These are phyloP conservation scores for Narthecium ossifragum DNA, from an alignment of 106 monocot species.

Conservation along the genomic window DNA sequence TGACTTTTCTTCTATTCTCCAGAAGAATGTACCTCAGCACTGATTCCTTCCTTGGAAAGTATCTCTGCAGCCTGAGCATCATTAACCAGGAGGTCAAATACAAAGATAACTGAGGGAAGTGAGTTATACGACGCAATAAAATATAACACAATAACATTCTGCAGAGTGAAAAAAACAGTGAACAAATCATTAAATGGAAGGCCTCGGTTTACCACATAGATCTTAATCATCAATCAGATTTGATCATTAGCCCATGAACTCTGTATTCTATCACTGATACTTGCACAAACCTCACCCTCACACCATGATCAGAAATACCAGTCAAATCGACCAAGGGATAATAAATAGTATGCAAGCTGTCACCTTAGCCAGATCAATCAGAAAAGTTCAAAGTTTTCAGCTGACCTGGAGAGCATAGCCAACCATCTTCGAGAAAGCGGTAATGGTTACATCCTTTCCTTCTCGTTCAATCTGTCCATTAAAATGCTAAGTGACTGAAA, in stretches of 20 bases:
- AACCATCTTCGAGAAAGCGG: constrained; percentile 95
- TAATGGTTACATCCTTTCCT: constrained; percentile 89
- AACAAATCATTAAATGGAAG: too few relatives aligned
- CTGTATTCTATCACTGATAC: too few relatives aligned
- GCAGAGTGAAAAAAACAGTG: too few relatives aligned
- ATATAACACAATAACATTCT: too few relatives aligned
- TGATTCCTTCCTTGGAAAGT: constrained; percentile 71
- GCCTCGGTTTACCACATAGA: too few relatives aligned
- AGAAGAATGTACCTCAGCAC: constrained; percentile 53
- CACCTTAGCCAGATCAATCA: neutral
- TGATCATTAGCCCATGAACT: too few relatives aligned
- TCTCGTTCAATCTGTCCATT: constrained; percentile 71
- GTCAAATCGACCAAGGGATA: neutral
- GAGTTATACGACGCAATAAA: too few relatives aligned
- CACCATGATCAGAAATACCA: too few relatives aligned
- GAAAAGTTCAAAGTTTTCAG: neutral
- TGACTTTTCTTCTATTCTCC: neutral
- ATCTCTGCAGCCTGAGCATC: constrained; percentile 67
- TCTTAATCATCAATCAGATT: too few relatives aligned
- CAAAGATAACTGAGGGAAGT: neutral
- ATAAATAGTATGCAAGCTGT: neutral
- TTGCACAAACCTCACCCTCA: too few relatives aligned
- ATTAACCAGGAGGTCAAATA: constrained; percentile 1
- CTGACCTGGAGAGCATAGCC: constrained; percentile 85
- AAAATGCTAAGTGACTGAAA: neutral